Conservation (phyloP, 1,139 yeast genomes). For the Ashbya aceris region DNA sequence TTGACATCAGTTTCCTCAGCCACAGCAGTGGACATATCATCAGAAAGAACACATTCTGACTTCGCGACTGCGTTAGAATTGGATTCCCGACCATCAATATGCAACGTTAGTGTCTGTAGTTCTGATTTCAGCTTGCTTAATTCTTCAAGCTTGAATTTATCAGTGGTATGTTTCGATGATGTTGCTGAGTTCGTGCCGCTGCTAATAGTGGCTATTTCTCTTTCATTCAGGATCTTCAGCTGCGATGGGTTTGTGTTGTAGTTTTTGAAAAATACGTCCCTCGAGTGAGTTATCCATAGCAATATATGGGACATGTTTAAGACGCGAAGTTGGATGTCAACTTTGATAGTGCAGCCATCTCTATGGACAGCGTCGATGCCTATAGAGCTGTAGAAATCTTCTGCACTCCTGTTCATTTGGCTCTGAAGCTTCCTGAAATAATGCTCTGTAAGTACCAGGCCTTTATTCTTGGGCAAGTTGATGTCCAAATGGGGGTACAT, state of each 20-base stretch:
- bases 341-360: constrained; percentile 54
- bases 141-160: constrained; percentile 16
- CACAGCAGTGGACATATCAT: constrained; percentile 1
- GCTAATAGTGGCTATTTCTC: constrained; percentile 28
- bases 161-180: constrained; percentile 20
- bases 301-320: constrained; percentile 50
- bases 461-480: constrained; percentile 29
- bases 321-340: constrained; percentile 78
- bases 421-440: constrained; percentile 55
- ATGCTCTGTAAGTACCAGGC: constrained; percentile 77
- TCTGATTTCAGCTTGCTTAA: constrained; percentile 12
- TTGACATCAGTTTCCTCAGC: constrained; percentile 6
- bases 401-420: constrained; percentile 17
- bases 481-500: constrained; percentile 35
- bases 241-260: constrained; percentile 32
- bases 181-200: constrained; percentile 22
- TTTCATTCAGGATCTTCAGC: constrained; percentile 30
- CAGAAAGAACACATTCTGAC: constrained; percentile 1
- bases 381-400: constrained; percentile 46
- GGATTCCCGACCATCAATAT: constrained; percentile 8
- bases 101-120: constrained; percentile 4
- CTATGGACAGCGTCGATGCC: constrained; percentile 63
- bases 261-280: constrained; percentile 32
- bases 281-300: constrained; percentile 83
- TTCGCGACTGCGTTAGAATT: neutral